Conservation (phyloP, 208 protist genomes). For the Trypanosoma mega region DNA sequence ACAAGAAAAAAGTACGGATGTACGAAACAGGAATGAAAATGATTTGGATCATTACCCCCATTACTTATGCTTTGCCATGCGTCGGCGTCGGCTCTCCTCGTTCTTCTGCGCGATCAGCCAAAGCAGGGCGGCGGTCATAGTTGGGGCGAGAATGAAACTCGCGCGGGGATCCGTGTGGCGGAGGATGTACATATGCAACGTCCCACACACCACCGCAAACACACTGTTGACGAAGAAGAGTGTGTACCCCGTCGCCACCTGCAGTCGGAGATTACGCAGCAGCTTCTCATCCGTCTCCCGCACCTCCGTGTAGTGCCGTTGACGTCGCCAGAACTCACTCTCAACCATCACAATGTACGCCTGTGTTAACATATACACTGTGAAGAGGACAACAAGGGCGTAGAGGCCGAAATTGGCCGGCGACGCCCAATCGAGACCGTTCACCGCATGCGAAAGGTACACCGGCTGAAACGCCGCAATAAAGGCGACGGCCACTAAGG, state of each 20-base stretch:
- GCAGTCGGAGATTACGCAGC: slow-evolving; percentile 77
- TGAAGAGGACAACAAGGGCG: slow-evolving; percentile 43
- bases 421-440: slow-evolving; percentile 62
- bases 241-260: slow-evolving; percentile 73
- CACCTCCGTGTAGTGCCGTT: slow-evolving; percentile 84
- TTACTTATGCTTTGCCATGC: slow-evolving; percentile 83
- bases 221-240: slow-evolving; percentile 85
- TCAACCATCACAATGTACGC: slow-evolving; percentile 87
- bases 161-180: slow-evolving; percentile 80
- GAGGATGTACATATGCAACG: slow-evolving; percentile 82
- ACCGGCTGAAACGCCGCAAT: slow-evolving; percentile 80
- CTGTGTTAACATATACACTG: slow-evolving; percentile 77
- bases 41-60: slow-evolving; percentile 3
- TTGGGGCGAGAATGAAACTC: slow-evolving; percentile 75
- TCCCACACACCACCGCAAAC: slow-evolving; percentile 77
- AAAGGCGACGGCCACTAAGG: slow-evolving; percentile 57
- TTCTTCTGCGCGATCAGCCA: slow-evolving; percentile 91
- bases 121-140: slow-evolving; percentile 73
- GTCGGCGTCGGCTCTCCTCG: slow-evolving; percentile 86
- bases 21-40: not conserved
- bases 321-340: slow-evolving; percentile 88
- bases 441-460: slow-evolving; percentile 85
- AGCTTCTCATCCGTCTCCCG: slow-evolving; percentile 54
- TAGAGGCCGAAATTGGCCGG: slow-evolving; percentile 66
- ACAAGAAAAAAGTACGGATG: not conserved